Conservation (phyloP, 768 basidiomycete genomes). For the Gloeostereum incarnatum region DNA sequence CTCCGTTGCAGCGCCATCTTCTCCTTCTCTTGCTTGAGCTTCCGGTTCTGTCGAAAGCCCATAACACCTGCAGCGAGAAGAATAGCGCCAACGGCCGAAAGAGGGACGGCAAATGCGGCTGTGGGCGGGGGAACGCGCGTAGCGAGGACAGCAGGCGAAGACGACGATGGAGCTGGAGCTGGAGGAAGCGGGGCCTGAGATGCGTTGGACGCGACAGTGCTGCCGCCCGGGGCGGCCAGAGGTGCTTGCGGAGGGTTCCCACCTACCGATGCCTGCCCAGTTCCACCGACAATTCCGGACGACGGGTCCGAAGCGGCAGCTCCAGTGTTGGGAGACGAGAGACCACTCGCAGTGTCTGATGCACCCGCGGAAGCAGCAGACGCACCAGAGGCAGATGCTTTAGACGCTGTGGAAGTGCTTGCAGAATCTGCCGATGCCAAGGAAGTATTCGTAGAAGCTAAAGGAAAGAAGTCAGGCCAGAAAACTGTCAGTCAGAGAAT, state of each 20-base stretch:
- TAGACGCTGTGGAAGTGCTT: neutral
- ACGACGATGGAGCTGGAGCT: neutral
- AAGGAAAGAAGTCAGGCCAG: neutral
- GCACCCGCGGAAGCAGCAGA: neutral
- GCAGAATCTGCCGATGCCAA: neutral
- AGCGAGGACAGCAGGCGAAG: slow-evolving; percentile 6
- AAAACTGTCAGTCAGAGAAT: neutral
- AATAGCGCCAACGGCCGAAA: slow-evolving; percentile 21
- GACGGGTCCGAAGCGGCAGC: no score
- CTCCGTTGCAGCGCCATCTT: no score
- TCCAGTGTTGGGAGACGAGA: neutral
- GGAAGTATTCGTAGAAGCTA: slow-evolving; percentile 2
- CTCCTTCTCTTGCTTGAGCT: slow-evolving; percentile 11
- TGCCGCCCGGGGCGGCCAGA: neutral
- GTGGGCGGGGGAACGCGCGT: slow-evolving; percentile 16
- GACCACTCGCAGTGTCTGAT: neutral
- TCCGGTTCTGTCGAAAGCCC: slow-evolving; percentile 18
- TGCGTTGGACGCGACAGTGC: neutral
- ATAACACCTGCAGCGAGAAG: slow-evolving; percentile 18
- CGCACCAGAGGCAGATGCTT: neutral
- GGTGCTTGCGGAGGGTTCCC: neutral
- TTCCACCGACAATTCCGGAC: no score
- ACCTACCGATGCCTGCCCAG: no score
- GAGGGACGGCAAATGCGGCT: slow-evolving; percentile 22
- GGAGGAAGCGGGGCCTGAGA: slow-evolving; percentile 2